Base-by-base conservation (phyloP, 2,329 filamentous ascomycete genomes). In the Nothophaeocryptopus gaeumannii region DNA sequence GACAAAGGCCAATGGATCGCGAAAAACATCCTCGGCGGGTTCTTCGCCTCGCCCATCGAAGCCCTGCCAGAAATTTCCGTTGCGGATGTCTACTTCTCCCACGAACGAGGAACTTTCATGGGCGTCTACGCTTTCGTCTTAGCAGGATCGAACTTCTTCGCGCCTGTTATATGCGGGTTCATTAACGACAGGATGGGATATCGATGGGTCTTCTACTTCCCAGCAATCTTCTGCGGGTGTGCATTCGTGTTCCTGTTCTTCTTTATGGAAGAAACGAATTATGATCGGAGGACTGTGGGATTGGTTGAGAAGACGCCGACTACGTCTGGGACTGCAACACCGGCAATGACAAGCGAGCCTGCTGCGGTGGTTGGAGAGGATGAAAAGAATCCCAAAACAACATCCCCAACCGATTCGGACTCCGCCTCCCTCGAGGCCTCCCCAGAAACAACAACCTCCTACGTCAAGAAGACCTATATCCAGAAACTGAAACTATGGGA, bases 201-300 rank as follows among this genome's bases (percentile, higher is more conserved):
- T 74, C 53, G 70, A 47, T 78, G 76, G 74, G 70, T 73, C 13
- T 69, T 76, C 36, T 62, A 65, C 75, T 79, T 76, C 67, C 74
- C 74, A 15, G 75, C 79, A 3, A 81, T 83, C 26, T 72, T 82
- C 53, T 62, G 67, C 1, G 77, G 66, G 1, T 62, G 74, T 1
- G 69, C 66, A 8, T 74, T 78, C 32, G 55, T 82, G 14, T 72
- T 80, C 53, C 64, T 78, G 2, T 81, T 81, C 65, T 77, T 83
- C 58, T 75, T 77, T 61, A 75, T 81, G 70, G 80, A 83, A 62
- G 80, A 83, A 61, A 81, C 80, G 5, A 82, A 78, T 58, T 81
- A 75, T 47, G 57, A 59, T 48, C 52, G 57, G 20, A 52, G 36
- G 31, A 51, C 47, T 10, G 39, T 47, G 8, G 42, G 45, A n/a